These are phyloP conservation scores for Ilex paraguariensis DNA, from an alignment of 305 asterid genomes.

Conservation along the genomic window DNA sequence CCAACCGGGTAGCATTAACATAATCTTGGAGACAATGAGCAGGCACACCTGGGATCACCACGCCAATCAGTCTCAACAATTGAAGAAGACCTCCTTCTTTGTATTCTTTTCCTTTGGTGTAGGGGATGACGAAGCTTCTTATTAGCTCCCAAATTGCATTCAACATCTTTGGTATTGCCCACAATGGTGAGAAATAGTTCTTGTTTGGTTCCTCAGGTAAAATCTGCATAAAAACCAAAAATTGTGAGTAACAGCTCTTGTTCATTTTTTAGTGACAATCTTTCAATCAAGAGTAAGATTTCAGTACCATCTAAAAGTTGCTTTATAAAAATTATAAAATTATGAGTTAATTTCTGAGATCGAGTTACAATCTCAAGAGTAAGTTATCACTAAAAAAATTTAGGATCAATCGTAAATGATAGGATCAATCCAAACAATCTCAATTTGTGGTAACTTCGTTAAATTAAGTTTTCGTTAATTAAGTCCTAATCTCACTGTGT, in stretches of 20 bases:
- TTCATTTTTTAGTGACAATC: too few relatives aligned
- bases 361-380: too few relatives aligned
- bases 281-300: too few relatives aligned
- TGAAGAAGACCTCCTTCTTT: conserved; percentile 34
- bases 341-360: too few relatives aligned
- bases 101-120: conserved; percentile 30
- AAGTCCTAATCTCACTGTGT: too few relatives aligned
- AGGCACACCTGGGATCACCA: conserved; percentile 41
- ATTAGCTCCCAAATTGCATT: conserved; percentile 51
- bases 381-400: too few relatives aligned
- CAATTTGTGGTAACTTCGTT: background rate
- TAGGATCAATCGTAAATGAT: too few relatives aligned
- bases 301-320: too few relatives aligned
- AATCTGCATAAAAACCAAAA: conserved; percentile 18
- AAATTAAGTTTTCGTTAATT: background rate
- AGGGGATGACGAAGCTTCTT: conserved; percentile 33
- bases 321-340: too few relatives aligned
- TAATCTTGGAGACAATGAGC: conserved; percentile 53
- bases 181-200: conserved; percentile 43
- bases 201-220: conserved; percentile 51
- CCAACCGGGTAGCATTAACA: conserved; percentile 45
- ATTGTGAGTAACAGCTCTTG: too few relatives aligned
- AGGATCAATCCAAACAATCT: background rate
- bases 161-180: conserved; percentile 34
- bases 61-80: conserved; percentile 27